Conservation (phyloP, 2,329 filamentous ascomycete genomes). For the Apiospora pterosperma region DNA sequence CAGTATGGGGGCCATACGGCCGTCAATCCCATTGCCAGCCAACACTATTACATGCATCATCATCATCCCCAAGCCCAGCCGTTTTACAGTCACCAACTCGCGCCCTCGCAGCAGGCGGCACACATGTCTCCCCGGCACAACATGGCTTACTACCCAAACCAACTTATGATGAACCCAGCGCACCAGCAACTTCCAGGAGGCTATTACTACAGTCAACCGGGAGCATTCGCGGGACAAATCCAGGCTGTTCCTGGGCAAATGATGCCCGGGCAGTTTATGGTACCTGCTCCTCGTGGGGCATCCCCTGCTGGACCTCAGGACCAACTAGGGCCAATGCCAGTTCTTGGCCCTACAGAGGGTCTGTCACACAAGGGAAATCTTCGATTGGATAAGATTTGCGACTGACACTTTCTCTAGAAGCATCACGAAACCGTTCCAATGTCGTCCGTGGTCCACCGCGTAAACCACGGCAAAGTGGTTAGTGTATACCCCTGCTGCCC, state of each 20-base stretch:
- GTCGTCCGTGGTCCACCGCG: conserved; percentile 51
- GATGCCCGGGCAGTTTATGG: conserved; percentile 32
- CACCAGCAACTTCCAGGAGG: conserved; percentile 29
- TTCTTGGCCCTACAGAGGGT: conserved; percentile 21
- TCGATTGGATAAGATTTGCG: neutral
- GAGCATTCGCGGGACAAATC: conserved; percentile 32
- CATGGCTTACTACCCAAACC: conserved; percentile 41
- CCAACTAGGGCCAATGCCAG: conserved; percentile 11
- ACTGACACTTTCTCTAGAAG: conserved; percentile 18
- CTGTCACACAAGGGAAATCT: conserved; percentile 9
- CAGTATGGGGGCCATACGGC: conserved; percentile 36
- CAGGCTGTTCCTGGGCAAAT: conserved; percentile 29
- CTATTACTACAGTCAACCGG: conserved; percentile 43
- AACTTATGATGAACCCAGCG: conserved; percentile 38
- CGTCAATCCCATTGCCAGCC: conserved; percentile 34
- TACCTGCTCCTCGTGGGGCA: conserved; percentile 13
- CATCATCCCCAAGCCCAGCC: conserved; percentile 40
- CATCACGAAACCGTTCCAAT: conserved; percentile 31
- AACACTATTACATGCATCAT: conserved; percentile 46
- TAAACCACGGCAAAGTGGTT: conserved; percentile 61
- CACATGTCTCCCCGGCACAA: conserved; percentile 33
- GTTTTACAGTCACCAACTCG: conserved; percentile 39
- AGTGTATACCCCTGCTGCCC: conserved; percentile 22
- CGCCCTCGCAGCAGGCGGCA: conserved; percentile 32
- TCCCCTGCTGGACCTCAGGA: conserved; percentile 18